Conservation (phyloP, 2,329 filamentous ascomycete genomes). For the Fusarium sp. region DNA sequence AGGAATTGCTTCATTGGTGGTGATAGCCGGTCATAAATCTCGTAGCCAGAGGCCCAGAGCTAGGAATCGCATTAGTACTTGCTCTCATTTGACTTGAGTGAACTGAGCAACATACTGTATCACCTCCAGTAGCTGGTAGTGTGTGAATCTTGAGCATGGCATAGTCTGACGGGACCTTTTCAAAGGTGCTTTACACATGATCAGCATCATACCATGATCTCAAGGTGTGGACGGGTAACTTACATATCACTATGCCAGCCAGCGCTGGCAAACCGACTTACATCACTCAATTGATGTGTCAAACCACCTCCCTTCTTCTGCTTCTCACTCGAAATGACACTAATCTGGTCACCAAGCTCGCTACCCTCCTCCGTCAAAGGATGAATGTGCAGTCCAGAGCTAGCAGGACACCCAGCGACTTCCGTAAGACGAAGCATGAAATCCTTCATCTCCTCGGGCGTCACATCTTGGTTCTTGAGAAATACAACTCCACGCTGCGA, state of each 20-base stretch:
- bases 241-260: conserved; percentile 66
- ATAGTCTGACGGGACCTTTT: conserved; percentile 70
- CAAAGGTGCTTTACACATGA: conserved; percentile 59
- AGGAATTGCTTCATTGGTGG: conserved; percentile 60
- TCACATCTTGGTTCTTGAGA: conserved; percentile 52
- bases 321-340: conserved; percentile 67
- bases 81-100: background rate
- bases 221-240: background rate
- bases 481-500: conserved; percentile 56
- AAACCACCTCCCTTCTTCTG: conserved; percentile 66
- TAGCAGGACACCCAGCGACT: conserved; percentile 54
- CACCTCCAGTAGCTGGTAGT: conserved; percentile 68
- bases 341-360: conserved; percentile 67
- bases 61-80: conserved; percentile 57
- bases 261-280: conserved; percentile 59
- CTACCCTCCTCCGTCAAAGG: conserved; percentile 65
- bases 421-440: conserved; percentile 52
- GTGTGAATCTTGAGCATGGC: conserved; percentile 69
- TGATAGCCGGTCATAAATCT: conserved; percentile 68
- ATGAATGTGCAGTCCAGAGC: conserved; percentile 66
- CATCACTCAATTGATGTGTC: conserved; percentile 63
- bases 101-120: conserved; percentile 55
- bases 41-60: conserved; percentile 73
- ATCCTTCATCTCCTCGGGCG: conserved; percentile 53
- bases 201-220: conserved; percentile 8